Conservation (phyloP, 1,139 yeast species). For the Kurtzmaniella quercitrusa region DNA sequence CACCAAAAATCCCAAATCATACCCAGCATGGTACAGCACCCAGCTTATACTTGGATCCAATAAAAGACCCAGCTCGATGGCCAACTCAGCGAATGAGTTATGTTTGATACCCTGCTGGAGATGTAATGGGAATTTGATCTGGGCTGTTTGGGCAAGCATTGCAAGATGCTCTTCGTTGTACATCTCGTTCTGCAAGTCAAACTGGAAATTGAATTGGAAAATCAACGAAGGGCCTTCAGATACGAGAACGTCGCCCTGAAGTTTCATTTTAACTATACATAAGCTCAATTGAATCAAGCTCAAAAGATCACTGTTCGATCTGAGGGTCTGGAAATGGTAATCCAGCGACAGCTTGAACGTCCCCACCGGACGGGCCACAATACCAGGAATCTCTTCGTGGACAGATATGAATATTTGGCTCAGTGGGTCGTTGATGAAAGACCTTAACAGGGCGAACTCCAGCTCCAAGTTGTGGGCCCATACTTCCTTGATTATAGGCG, state of each 20-base stretch:
- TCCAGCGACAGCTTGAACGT: slow-evolving; percentile 85
- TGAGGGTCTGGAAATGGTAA: slow-evolving; percentile 91
- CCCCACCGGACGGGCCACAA: slow-evolving; percentile 96
- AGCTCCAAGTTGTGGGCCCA: slow-evolving; percentile 83
- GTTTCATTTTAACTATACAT: slow-evolving; percentile 72
- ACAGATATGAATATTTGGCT: slow-evolving; percentile 60
- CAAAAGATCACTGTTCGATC: slow-evolving; percentile 84
- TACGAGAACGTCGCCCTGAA: slow-evolving; percentile 55
- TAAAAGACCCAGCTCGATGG: slow-evolving; percentile 83
- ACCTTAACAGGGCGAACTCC: slow-evolving; percentile 73
- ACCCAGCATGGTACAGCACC: slow-evolving; percentile 93
- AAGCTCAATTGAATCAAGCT: slow-evolving; percentile 85
- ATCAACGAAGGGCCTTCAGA: slow-evolving; percentile 52
- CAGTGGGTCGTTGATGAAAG: slow-evolving; percentile 60
- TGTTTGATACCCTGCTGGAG: slow-evolving; percentile 76
- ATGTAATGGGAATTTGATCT: slow-evolving; percentile 76
- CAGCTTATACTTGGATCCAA: slow-evolving; percentile 72
- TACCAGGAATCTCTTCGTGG: slow-evolving; percentile 93
- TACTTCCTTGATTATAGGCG: slow-evolving; percentile 59
- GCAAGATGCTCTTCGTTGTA: slow-evolving; percentile 74
- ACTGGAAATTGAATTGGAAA: slow-evolving; percentile 93
- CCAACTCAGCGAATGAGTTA: slow-evolving; percentile 74
- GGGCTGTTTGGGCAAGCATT: slow-evolving; percentile 67
- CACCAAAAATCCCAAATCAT: slow-evolving; percentile 86
- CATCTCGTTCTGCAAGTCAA: slow-evolving; percentile 77